Conservation (phyloP, 2,329 filamentous ascomycete species). For the Corynespora cassiicola region DNA sequence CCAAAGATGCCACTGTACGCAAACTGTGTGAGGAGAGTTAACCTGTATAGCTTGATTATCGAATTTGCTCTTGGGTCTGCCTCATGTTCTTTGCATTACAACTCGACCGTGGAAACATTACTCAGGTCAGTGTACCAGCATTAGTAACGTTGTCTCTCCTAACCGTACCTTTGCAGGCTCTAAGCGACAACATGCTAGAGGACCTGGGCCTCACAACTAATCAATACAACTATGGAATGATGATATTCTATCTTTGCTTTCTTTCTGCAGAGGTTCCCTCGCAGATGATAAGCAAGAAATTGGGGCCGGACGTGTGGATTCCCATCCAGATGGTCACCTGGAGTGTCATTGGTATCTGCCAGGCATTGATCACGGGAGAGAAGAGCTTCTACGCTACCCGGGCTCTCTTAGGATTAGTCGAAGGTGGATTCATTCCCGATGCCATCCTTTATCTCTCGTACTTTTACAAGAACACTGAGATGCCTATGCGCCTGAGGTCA, state of each 20-base stretch:
- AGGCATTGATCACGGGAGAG: conserved; percentile 13
- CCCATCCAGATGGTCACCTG: conserved; percentile 41
- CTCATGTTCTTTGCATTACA: conserved; percentile 10
- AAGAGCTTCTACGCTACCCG: conserved; percentile 13
- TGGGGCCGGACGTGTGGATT: conserved; percentile 47
- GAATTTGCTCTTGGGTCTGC: conserved; percentile 11
- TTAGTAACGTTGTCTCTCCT: conserved; percentile 2
- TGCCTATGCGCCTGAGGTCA: conserved; percentile 66
- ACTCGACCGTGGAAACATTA: conserved; percentile 9
- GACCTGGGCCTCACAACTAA: conserved; percentile 8
- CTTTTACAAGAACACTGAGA: conserved; percentile 70
- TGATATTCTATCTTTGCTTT: conserved; percentile 78
- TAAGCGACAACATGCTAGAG: conserved; percentile 20
- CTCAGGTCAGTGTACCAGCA: conserved; percentile 1
- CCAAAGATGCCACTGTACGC: no score
- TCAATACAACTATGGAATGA: conserved; percentile 29
- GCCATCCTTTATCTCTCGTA: conserved; percentile 71
- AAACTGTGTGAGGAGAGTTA: no score
- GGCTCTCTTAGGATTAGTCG: conserved; percentile 57
- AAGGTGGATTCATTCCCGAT: conserved; percentile 64
- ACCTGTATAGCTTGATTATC: conserved; percentile 8
- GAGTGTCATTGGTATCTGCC: conserved; percentile 11
- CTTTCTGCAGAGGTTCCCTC: conserved; percentile 58
- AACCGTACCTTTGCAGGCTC: background rate
- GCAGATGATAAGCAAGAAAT: conserved; percentile 48